Percentiles rank a stretch among this genome's conserved stretches.
phyloP scores from a whole-genome alignment of 768 basidiomycete genomes.

The Agrocybe pediades region DNA sequence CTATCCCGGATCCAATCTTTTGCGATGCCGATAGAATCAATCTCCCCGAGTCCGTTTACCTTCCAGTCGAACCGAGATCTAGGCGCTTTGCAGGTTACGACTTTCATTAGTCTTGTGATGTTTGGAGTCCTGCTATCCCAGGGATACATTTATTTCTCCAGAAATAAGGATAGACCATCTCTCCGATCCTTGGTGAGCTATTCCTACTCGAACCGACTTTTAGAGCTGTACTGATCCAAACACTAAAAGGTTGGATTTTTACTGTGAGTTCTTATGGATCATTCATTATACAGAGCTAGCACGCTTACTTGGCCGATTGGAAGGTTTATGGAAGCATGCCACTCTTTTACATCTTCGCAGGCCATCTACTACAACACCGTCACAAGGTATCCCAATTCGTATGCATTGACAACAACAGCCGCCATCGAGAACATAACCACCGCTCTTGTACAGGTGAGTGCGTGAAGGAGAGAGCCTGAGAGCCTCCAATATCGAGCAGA shows the following conservation, averaged over 20 bases:
- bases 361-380: constrained; percentile 14
- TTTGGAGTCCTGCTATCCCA: constrained; percentile 11
- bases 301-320: not conserved
- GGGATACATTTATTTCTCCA: constrained; percentile 12
- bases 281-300: not conserved
- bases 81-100: constrained; percentile 12
- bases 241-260: not conserved
- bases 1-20: not conserved
- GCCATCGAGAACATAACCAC: constrained; percentile 11
- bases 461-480: not conserved
- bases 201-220: not conserved
- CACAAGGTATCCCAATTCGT: constrained; percentile 10
- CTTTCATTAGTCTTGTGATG: constrained; percentile 10
- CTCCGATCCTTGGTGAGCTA: constrained; percentile 7
- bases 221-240: too few species aligned
- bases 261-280: not conserved
- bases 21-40: not conserved
- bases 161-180: not conserved
- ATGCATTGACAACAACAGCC: constrained; percentile 9
- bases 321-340: constrained; percentile 8
- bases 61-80: constrained; percentile 10
- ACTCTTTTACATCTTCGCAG: constrained; percentile 11
- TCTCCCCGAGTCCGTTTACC: not conserved
- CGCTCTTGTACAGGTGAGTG: constrained; percentile 9
- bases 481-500: not conserved